Percentiles rank a stretch among this genome's conserved stretches.
Conservation (phyloP, 1,139 yeast genomes). For the Yamadazyma kanchanaburiensis region DNA sequence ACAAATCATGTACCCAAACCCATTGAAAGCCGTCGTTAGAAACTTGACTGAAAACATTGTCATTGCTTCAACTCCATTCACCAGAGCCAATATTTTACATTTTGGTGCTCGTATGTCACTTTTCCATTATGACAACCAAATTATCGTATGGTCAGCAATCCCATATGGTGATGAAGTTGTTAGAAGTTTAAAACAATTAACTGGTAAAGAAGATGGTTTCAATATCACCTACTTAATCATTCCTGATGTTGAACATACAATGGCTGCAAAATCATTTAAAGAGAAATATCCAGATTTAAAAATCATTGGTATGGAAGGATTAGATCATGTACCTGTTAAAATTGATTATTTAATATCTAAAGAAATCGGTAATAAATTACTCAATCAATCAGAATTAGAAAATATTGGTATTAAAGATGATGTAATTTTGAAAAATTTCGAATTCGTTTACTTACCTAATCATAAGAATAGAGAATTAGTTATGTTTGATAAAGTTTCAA, state of each 20-base stretch:
- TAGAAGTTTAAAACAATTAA: conserved; percentile 32
- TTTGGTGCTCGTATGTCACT: conserved; percentile 65
- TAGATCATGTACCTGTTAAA: conserved; percentile 20
- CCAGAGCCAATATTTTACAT: conserved; percentile 35
- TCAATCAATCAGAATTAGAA: conserved; percentile 18
- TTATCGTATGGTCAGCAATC: conserved; percentile 59
- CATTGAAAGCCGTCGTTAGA: conserved; percentile 39
- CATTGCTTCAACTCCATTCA: conserved; percentile 49
- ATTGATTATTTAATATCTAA: conserved; percentile 33
- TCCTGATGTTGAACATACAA: conserved; percentile 54
- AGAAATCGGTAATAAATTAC: conserved; percentile 24
- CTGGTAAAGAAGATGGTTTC: conserved; percentile 27
- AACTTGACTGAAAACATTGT: conserved; percentile 44
- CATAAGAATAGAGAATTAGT: conserved; percentile 57
- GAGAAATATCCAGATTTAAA: conserved; percentile 44
- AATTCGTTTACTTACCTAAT: conserved; percentile 53
- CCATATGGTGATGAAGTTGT: conserved; percentile 52
- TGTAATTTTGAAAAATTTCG: conserved; percentile 36
- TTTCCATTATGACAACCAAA: conserved; percentile 30
- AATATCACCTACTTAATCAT: conserved; percentile 42
- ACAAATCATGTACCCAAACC: conserved; percentile 28
- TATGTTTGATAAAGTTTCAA: conserved; percentile 42
- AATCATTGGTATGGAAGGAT: conserved; percentile 47
- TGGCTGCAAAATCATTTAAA: conserved; percentile 54
- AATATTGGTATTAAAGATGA: conserved; percentile 24